phyloP scores from a whole-genome alignment of 192 early-diverging fungal genomes.

The Backusella circina region DNA sequence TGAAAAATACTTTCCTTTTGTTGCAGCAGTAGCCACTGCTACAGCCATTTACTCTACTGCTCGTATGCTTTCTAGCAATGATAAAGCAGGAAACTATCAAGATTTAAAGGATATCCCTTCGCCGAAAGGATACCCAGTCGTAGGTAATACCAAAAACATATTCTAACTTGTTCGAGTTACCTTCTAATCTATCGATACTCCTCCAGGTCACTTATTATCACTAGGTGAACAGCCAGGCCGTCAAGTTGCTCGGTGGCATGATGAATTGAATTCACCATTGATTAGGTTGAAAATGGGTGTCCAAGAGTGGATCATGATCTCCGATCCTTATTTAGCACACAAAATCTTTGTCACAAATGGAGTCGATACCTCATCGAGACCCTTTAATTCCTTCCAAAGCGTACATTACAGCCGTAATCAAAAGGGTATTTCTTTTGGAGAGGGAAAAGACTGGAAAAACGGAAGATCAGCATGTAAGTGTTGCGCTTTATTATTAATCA shows the following conservation, averaged over 20 bases:
- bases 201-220: neutral
- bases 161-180: neutral
- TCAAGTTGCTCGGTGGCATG: neutral
- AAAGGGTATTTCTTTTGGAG: neutral
- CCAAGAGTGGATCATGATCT: conserved; percentile 7
- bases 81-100: neutral
- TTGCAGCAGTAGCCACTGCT: neutral
- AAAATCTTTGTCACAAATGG: conserved; percentile 7
- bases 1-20: neutral
- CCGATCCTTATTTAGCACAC: conserved; percentile 3
- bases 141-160: neutral
- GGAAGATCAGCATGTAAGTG: neutral
- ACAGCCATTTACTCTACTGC: neutral
- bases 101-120: neutral
- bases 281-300: conserved; percentile 1
- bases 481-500: neutral
- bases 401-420: neutral
- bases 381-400: neutral
- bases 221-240: neutral
- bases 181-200: neutral
- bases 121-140: neutral
- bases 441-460: neutral
- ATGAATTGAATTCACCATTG: neutral
- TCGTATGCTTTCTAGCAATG: neutral
- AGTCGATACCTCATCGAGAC: neutral